Evolutionary conservation across 2,329 filamentous ascomycete species (phyloP), one percentile per base, ranked within the genome.

Genomic region (Ascochyta rabiei): DNA sequence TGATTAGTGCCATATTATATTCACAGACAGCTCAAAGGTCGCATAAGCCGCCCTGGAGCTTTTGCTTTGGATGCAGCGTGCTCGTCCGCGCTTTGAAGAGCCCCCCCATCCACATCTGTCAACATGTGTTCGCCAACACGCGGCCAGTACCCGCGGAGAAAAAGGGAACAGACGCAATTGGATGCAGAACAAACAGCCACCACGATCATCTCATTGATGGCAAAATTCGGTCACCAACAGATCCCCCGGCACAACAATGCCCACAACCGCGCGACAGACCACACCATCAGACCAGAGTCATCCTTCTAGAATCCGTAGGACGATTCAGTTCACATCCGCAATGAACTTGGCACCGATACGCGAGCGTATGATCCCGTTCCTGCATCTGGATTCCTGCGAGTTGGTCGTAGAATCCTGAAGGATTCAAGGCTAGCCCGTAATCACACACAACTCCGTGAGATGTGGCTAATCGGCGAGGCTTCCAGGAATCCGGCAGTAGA

Each of bases 351-450:
- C 33, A 31, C 19, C 8, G 40, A 37, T 37, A 37, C 46, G 41
- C 45, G 35, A 55, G 39, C 28, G 41, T 35, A 24, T 23, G 39
- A 26, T 35, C 23, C 23, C 28, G 30, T 44, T 24, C 35, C 41
- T 55, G 52, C 45, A 49, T 41, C 26, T 39, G 12, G 26, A 28
- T n/a, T n/a, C 21, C 9, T 15, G 45, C 39, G 45, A 34, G 33
- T 34, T 16, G 13, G 28, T 37, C 23, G 39, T 24, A 48, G n/a
- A 26, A 35, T 50, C 18, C 10, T 26, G 33, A 28, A 39, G 39
- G 44, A 39, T 43, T 35, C 44, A 15, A 24, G 12, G 9, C 40
- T 55, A 49, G 39, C 12, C 52, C 30, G 15, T 2, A 31, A 45
- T 15, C n/a, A 45, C 42, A 16, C 18, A n/a, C 23, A 13, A 9